These are phyloP conservation scores for Hibiscus trionum DNA, from an alignment of 345 rosid genomes.

Conservation along the genomic window DNA sequence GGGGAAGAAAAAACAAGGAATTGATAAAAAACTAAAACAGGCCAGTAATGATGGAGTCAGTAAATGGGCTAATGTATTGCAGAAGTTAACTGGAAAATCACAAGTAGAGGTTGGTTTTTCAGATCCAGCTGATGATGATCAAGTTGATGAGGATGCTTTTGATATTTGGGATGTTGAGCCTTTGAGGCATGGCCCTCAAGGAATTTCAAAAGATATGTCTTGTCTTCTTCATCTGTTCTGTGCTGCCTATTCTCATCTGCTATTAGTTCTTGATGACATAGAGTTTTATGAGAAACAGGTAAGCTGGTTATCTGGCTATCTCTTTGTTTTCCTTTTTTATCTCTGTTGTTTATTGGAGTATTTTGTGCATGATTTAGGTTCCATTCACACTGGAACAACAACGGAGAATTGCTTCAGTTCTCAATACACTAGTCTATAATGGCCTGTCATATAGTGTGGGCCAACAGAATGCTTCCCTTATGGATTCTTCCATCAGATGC, in stretches of 20 bases:
- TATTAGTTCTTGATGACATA: slow-evolving; percentile 94
- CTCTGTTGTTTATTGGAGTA: slow-evolving; percentile 15
- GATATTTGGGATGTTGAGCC: slow-evolving; percentile 69
- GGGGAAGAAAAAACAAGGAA: slow-evolving; percentile 28
- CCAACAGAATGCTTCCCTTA: slow-evolving; percentile 49
- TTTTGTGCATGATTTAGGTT: slow-evolving; percentile 41
- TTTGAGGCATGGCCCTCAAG: slow-evolving; percentile 62
- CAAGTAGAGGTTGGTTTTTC: slow-evolving; percentile 28
- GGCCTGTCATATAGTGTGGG: slow-evolving; percentile 44
- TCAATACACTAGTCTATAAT: slow-evolving; percentile 83
- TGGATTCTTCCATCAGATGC: slow-evolving; percentile 86
- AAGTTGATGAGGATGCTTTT: slow-evolving; percentile 32
- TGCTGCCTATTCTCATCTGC: slow-evolving; percentile 81
- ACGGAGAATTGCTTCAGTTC: slow-evolving; percentile 64
- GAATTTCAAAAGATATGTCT: slow-evolving; percentile 58
- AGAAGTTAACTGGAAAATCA: slow-evolving; percentile 71
- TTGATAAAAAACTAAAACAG: slow-evolving; percentile 43
- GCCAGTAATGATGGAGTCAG: slow-evolving; percentile 47
- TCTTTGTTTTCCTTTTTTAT: slow-evolving; percentile 2
- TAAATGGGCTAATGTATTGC: slow-evolving; percentile 65
- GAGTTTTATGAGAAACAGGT: slow-evolving; percentile 98
- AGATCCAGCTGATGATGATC: slow-evolving; percentile 30
- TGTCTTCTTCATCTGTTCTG: slow-evolving; percentile 85
- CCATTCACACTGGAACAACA: slow-evolving; percentile 84
- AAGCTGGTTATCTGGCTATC: slow-evolving; percentile 12